phyloP scores from a whole-genome alignment of 306 rosid genomes.

The Ammopiptanthus mongolicus region DNA sequence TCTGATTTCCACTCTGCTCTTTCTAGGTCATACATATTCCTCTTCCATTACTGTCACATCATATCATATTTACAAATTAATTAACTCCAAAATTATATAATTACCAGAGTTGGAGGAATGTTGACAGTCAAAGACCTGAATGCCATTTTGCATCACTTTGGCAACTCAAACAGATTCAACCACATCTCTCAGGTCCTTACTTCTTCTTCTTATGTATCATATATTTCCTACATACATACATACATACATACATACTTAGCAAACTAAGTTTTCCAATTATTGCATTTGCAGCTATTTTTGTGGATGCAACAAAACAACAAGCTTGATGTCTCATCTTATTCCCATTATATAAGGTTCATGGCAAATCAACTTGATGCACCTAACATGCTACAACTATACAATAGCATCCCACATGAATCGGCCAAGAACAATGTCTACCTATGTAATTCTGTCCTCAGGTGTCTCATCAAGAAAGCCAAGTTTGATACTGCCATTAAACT shows the following conservation, averaged over 20 bases:
- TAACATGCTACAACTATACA: conserved; percentile 54
- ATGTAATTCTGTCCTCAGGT: conserved; percentile 77
- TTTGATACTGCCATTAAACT: conserved; percentile 52
- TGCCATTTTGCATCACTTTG: conserved; percentile 58
- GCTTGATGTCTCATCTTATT: conserved; percentile 59
- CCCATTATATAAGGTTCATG: conserved; percentile 62
- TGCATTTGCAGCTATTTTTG: conserved; percentile 80
- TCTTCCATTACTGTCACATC: not conserved
- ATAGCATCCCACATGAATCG: conserved; percentile 52
- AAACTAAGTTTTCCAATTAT: not conserved
- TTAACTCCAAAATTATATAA: too few species aligned
- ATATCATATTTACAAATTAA: too few species aligned
- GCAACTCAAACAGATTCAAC: conserved; percentile 40
- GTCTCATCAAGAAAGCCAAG: conserved; percentile 60
- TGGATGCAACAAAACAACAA: conserved; percentile 85
- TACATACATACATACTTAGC: not conserved
- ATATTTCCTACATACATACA: not conserved
- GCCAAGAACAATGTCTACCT: conserved; percentile 48
- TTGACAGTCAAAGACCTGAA: conserved; percentile 75
- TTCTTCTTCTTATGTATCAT: not conserved
- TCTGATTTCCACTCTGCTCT: conserved; percentile 54
- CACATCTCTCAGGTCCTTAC: conserved; percentile 62
- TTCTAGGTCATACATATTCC: conserved; percentile 36
- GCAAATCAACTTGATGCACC: conserved; percentile 61
- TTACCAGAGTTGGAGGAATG: conserved; percentile 47